Percentiles rank a stretch among this genome's conserved stretches.
Conservation (phyloP, 1,284 basidiomycete genomes). For the Leccinum solheimii region DNA sequence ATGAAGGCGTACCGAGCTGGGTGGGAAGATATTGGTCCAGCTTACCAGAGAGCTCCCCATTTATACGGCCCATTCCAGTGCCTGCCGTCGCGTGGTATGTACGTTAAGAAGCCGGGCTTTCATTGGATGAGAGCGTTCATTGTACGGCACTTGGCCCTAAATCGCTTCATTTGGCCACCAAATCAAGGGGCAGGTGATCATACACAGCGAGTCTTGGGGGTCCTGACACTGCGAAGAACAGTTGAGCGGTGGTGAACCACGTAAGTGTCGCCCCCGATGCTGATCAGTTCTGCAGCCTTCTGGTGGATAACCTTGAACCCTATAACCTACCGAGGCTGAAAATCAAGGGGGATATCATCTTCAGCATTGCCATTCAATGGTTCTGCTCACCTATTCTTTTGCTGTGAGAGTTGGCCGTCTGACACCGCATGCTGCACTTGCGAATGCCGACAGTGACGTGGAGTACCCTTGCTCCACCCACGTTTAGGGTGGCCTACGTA, state of each 20-base stretch:
- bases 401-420: neutral
- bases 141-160: neutral
- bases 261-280: neutral
- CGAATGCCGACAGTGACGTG: neutral
- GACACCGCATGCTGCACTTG: neutral
- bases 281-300: neutral
- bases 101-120: neutral
- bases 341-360: neutral
- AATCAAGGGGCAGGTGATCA: neutral
- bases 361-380: neutral
- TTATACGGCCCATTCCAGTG: neutral
- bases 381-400: neutral
- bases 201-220: no score
- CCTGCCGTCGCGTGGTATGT: neutral
- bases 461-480: neutral
- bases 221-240: neutral
- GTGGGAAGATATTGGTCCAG: neutral
- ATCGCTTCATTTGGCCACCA: neutral
- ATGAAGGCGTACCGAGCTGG: neutral
- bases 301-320: neutral
- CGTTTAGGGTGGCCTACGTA: neutral
- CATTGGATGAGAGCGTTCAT: neutral
- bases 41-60: neutral
- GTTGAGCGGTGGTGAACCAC: neutral
- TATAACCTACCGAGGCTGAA: neutral